Evolutionary conservation across 2,329 filamentous ascomycete species (phyloP), one percentile per base, ranked within the genome.

Genomic region (Aspergillus sp.): DNA sequence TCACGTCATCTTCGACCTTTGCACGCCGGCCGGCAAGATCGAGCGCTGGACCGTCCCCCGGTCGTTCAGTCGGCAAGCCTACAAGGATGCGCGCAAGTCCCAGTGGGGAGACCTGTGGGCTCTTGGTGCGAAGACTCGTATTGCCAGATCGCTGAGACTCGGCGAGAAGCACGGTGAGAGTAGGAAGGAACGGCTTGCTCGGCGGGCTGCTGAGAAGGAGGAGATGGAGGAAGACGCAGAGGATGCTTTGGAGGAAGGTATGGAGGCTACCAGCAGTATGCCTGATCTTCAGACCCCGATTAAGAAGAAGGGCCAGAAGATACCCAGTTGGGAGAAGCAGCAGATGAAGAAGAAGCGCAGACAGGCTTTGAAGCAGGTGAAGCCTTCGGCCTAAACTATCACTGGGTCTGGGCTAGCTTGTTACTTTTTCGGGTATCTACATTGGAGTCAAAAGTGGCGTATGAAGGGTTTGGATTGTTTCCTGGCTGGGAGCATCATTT

Each of bases 51-150:
- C 90, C 0, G 89, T 99, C 0, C 91, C 94, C 1, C 88, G 88
- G 67, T 92, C 88, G 61, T 95, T 89, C 77, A 89, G 89, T 74
- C 88, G 85, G 68, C 87, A 90, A 69, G 92, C 92, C 0, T 98
- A 94, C 79, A 91, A 91, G 69, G 95, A 98, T 73, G 95, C 95
- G 38, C 87, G 95, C 63, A 99, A 99, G 79, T 85, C 89, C 0
- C 80, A 80, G 56, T 98, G 94, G 95, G 95, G 95, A 41, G 95
- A 98, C 74, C 81, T 98, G 9, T 99, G 95, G 95, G 92, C 94
- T 0, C 82, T 98, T 0, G 95, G 95, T 0, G 94, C 93, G 21
- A 98, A 98, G 82, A 96, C 92, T 0, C 84, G 92, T 12, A 84
- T 90, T 4, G 72, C 77, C 2, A 81, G 91, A 50, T 81, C 79